Evolutionary conservation across 768 basidiomycete species (phyloP), one percentile per base, ranked within the genome.

Genomic region (Tulasnella sp.): DNA sequence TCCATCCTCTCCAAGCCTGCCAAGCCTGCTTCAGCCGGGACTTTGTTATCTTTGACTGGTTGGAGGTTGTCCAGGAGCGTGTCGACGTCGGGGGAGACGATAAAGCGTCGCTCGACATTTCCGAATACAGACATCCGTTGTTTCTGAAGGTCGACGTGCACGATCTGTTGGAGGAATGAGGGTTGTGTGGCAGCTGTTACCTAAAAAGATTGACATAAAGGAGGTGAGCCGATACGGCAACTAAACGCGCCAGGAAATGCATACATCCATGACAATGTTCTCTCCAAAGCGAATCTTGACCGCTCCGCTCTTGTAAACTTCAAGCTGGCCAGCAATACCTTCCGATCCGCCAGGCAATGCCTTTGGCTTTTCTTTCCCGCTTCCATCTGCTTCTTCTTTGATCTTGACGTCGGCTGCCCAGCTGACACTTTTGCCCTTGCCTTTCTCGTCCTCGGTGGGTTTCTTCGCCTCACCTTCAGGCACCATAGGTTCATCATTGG

Each of bases 121-220:
- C 96, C 96, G 0, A 98, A 87, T 5, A 96, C 91, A 48, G 88
- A 88, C 31, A 95, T 85, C 36, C 87, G 87, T 82, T 92, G 92
- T 27, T 87, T 86, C 52, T 85, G 85, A 75, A 86, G 83, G 84
- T 97, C 92, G 39, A 97, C 83, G 82, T 92, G 88, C 27, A 94
- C 92, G 8, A 93, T 93, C 78, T 97, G 95, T 84, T 97, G 94
- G 3, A 97, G 88, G 85, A 97, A 97, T 0, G 94, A 93, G 1
- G 95, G 91, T 78, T 92, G 93, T 1, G 94, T 95, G 10, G 92
- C 94, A 14, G 93, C 91, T 24, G 89, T 90, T 42, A 97, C 92
- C 96, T 94, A 71, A 71, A 19, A 78, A 42, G 38, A 24, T 44
- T 10, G 76, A 39, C 52, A 75, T 10, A 38, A 8, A 27, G 31